Percentiles rank a stretch among this genome's conserved stretches.
Evolutionary conservation across 805 yeast genomes (phyloP).

Genomic region (Saturnispora sanitii): DNA sequence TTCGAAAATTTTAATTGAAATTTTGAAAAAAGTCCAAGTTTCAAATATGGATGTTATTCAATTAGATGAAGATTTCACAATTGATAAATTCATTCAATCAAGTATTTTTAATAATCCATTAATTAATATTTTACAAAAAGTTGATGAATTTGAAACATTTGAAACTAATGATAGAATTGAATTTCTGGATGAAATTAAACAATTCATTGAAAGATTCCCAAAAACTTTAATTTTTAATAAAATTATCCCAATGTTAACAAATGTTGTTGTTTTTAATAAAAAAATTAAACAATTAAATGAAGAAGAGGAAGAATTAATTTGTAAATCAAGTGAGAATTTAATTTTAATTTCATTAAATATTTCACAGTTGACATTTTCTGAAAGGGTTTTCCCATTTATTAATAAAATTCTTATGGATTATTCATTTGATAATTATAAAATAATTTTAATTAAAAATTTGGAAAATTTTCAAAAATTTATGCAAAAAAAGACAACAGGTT

Average conservation of each 20-base stretch:
- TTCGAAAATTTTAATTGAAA: slow-evolving; percentile 37
- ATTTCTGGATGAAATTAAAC: slow-evolving; percentile 56
- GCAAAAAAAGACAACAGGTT: slow-evolving; percentile 19
- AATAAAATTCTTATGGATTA: slow-evolving; percentile 20
- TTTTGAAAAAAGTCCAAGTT: slow-evolving; percentile 40
- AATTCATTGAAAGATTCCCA: slow-evolving; percentile 50
- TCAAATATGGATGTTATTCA: slow-evolving; percentile 25
- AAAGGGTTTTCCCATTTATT: slow-evolving; percentile 45
- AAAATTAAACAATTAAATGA: slow-evolving; percentile 10
- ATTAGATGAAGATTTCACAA: slow-evolving; percentile 27
- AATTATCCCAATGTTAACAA: slow-evolving; percentile 59
- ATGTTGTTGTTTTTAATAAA: slow-evolving; percentile 28
- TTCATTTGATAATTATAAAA: slow-evolving; percentile 24
- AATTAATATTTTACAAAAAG: slow-evolving; percentile 65
- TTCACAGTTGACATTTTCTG: slow-evolving; percentile 72
- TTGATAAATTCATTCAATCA: slow-evolving; percentile 62
- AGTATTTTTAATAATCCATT: slow-evolving; percentile 75
- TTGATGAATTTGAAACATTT: slow-evolving; percentile 78
- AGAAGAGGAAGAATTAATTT: slow-evolving; percentile 31
- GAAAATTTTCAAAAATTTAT: slow-evolving; percentile 21
- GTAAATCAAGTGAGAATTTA: slow-evolving; percentile 43
- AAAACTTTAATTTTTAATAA: slow-evolving; percentile 50
- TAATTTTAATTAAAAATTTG: slow-evolving; percentile 24
- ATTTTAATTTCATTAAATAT: slow-evolving; percentile 53
- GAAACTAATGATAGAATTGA: slow-evolving; percentile 53